Conservation (phyloP, 805 yeast species). For the Pichia ethanolica region DNA sequence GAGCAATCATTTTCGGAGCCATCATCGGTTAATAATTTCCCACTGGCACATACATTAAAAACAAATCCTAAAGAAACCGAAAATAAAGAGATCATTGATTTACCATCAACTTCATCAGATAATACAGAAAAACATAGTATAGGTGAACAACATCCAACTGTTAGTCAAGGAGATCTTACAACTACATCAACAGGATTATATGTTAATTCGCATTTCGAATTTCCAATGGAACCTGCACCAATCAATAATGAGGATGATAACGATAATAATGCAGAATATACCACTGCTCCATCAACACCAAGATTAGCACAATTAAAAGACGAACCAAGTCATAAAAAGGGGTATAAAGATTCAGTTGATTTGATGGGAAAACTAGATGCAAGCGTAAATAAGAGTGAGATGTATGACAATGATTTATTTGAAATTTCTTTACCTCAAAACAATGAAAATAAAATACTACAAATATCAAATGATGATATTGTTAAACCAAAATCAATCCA, state of each 20-base stretch:
- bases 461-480: background rate
- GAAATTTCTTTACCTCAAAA: background rate
- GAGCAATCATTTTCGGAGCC: background rate
- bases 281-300: background rate
- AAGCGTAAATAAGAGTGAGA: background rate
- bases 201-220: constrained; percentile 28
- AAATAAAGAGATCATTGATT: background rate
- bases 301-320: constrained; percentile 4
- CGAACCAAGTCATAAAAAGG: background rate
- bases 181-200: constrained; percentile 17
- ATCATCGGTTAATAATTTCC: background rate
- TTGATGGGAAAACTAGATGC: constrained; percentile 5
- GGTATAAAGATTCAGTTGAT: constrained; percentile 14
- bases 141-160: background rate
- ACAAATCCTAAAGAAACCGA: background rate
- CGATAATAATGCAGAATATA: background rate
- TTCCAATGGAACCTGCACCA: constrained; percentile 18
- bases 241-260: background rate
- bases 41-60: background rate
- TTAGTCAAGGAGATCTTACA: background rate
- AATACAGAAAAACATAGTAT: background rate
- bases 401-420: constrained; percentile 10
- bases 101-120: background rate
- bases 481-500: background rate
- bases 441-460: background rate